phyloP scores from a whole-genome alignment of 2,329 filamentous ascomycete species.

The Aureobasidium pullulans region DNA sequence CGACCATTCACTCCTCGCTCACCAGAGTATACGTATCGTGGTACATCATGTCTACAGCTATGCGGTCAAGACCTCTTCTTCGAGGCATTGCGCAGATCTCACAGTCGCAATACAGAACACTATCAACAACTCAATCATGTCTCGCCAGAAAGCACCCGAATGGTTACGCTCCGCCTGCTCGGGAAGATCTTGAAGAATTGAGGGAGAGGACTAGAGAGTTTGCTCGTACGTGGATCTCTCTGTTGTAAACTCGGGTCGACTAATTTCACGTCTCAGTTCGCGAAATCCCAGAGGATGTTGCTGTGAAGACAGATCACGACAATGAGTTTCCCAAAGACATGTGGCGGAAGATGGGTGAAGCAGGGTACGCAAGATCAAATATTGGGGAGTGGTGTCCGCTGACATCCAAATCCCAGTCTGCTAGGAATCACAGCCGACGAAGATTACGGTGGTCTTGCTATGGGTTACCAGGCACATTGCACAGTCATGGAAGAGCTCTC shows the following conservation, averaged over 20 bases:
- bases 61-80: not conserved
- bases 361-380: slow-evolving; percentile 44
- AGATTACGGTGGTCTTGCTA: slow-evolving; percentile 76
- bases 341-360: slow-evolving; percentile 90
- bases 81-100: not conserved
- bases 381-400: not conserved
- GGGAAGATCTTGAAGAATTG: slow-evolving; percentile 69
- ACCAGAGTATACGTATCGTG: not conserved
- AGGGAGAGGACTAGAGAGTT: slow-evolving; percentile 85
- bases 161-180: slow-evolving; percentile 60
- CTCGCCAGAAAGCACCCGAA: slow-evolving; percentile 64
- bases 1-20: not conserved
- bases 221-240: slow-evolving; percentile 41
- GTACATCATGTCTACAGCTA: not conserved
- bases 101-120: not conserved
- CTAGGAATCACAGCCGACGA: slow-evolving; percentile 91
- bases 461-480: slow-evolving; percentile 97
- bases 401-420: slow-evolving; percentile 44
- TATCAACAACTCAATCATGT: slow-evolving; percentile 17
- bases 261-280: slow-evolving; percentile 44
- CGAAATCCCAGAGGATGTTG: slow-evolving; percentile 78
- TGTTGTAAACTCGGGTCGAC: not conserved
- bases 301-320: slow-evolving; percentile 69
- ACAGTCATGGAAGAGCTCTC: slow-evolving; percentile 93
- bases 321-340: slow-evolving; percentile 87